Conservation (phyloP, 345 rosid genomes). For the Physaria fendleri region DNA sequence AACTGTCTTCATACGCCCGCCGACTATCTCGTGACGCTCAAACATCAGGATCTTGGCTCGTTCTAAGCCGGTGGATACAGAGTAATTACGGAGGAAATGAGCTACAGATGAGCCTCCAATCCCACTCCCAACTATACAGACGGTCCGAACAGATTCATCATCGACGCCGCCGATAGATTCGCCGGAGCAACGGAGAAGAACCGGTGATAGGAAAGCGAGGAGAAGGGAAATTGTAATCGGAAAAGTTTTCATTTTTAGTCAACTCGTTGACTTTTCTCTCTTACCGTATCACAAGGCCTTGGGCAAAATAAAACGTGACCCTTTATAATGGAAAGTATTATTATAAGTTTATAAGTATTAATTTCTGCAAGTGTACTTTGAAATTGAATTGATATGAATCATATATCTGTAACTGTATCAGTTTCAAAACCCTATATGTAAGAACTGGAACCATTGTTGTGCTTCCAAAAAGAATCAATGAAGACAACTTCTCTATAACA, state of each 20-base stretch:
- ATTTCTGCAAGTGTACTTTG: too few species aligned
- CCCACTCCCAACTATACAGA: constrained; percentile 87
- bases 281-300: neutral
- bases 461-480: constrained; percentile 6
- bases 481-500: constrained; percentile 12
- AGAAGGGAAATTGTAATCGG: constrained; percentile 11
- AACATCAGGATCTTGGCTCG: constrained; percentile 41
- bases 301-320: too few species aligned
- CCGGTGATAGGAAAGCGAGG: constrained; percentile 15
- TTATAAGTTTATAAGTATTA: too few species aligned
- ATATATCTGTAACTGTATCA: too few species aligned
- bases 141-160: constrained; percentile 21
- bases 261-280: neutral
- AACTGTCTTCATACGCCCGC: constrained; percentile 88
- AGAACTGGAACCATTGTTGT: constrained; percentile 11
- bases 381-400: too few species aligned
- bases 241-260: constrained; percentile 17
- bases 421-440: too few species aligned
- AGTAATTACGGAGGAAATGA: constrained; percentile 71
- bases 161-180: neutral
- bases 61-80: constrained; percentile 16
- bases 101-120: constrained; percentile 87
- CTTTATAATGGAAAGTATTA: too few species aligned
- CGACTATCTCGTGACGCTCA: constrained; percentile 62
- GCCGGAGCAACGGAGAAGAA: constrained; percentile 19